Percentiles rank a stretch among this genome's conserved stretches.
phyloP scores from a whole-genome alignment of 768 basidiomycete genomes.

The Rhizopogon sp. region DNA sequence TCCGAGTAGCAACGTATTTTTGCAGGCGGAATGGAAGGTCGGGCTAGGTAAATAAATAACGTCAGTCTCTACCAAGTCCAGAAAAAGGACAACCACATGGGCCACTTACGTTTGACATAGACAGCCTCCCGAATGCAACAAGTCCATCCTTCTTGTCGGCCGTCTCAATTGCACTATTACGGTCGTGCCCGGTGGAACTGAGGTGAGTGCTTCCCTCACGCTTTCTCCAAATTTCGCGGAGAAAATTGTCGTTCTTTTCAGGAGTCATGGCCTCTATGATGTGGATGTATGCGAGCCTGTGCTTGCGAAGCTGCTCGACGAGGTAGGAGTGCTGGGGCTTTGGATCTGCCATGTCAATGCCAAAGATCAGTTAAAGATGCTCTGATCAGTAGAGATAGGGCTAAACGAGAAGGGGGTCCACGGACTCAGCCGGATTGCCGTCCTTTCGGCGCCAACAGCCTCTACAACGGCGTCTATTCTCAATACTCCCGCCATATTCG shows the following conservation, averaged over 20 bases:
- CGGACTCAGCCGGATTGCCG: conserved; percentile 53
- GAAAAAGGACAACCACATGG: neutral
- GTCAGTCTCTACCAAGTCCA: neutral
- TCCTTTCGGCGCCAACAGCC: conserved; percentile 49
- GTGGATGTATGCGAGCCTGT: conserved; percentile 48
- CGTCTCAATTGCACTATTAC: conserved; percentile 31
- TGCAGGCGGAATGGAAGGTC: conserved; percentile 26
- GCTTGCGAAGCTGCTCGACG: conserved; percentile 31
- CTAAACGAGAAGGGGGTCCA: conserved; percentile 33
- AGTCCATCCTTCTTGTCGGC: conserved; percentile 30
- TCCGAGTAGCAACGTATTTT: conserved; percentile 29
- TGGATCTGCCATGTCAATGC: conserved; percentile 45
- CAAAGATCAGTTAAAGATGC: conserved; percentile 11
- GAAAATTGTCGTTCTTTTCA: conserved; percentile 35
- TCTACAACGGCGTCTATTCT: conserved; percentile 49
- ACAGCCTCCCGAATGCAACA: conserved; percentile 33
- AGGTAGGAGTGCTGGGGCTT: conserved; percentile 52
- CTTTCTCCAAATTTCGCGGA: conserved; percentile 43
- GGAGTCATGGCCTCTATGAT: conserved; percentile 35
- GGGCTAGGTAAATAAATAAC: conserved; percentile 11
- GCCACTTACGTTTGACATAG: conserved; percentile 32
- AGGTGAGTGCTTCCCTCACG: conserved; percentile 33
- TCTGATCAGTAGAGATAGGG: neutral
- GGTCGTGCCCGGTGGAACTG: conserved; percentile 39
- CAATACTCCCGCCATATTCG: conserved; percentile 62